Evolutionary conservation across 2,329 filamentous ascomycete species (phyloP).

Genomic region (Exophiala calicioides): DNA sequence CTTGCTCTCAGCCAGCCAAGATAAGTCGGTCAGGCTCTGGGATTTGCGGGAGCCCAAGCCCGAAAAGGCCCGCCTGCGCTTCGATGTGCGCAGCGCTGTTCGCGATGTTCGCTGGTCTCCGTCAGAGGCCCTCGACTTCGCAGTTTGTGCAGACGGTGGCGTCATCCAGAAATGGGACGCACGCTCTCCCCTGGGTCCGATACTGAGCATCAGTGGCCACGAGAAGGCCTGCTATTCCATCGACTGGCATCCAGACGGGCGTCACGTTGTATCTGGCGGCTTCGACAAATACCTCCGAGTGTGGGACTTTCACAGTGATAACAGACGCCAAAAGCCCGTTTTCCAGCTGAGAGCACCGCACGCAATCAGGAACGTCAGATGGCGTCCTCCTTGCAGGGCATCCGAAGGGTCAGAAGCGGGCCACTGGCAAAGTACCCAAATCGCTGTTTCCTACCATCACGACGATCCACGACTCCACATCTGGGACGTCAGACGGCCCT

Average conservation of each 20-base stretch:
- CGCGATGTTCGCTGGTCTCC: conserved; percentile 67
- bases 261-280: conserved; percentile 63
- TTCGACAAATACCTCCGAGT: conserved; percentile 63
- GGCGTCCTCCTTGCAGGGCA: conserved; percentile 62
- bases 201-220: conserved; percentile 63
- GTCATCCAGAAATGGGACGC: conserved; percentile 66
- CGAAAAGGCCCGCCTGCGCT: conserved; percentile 46
- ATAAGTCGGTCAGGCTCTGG: conserved; percentile 65
- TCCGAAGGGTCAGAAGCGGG: conserved; percentile 53
- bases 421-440: conserved; percentile 61
- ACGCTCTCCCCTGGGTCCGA: conserved; percentile 57
- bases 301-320: conserved; percentile 63
- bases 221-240: conserved; percentile 62
- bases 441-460: conserved; percentile 63
- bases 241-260: conserved; percentile 69
- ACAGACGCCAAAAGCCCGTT: conserved; percentile 59
- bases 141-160: conserved; percentile 65
- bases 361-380: conserved; percentile 62
- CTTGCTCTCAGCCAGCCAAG: conserved; percentile 65
- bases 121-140: conserved; percentile 57
- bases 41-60: conserved; percentile 58
- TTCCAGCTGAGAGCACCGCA: conserved; percentile 62
- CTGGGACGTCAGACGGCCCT: conserved; percentile 65
- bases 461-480: conserved; percentile 63
- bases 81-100: conserved; percentile 59